Evolutionary conservation across 441 rosid genomes (phyloP).

Genomic region (Syzygium syzygioides): DNA sequence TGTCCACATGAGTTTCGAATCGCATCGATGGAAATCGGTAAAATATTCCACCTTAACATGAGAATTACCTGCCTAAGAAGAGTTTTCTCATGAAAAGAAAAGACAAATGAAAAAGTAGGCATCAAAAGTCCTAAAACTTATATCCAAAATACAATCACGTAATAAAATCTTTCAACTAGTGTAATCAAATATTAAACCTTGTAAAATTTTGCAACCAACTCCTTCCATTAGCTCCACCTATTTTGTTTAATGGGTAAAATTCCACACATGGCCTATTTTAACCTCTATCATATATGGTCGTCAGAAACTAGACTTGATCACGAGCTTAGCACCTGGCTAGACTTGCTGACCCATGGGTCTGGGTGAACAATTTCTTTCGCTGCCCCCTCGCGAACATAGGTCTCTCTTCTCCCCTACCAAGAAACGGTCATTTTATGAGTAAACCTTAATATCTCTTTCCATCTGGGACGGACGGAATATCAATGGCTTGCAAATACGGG

Average conservation of each 20-base stretch:
- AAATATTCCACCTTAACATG: background rate
- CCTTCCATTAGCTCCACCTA: background rate
- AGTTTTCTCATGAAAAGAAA: background rate
- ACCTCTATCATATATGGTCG: no score
- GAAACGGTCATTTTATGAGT: background rate
- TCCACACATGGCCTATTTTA: rapidly evolving
- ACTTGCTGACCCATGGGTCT: background rate
- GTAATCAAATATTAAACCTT: background rate
- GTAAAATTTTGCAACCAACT: background rate
- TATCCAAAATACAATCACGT: background rate
- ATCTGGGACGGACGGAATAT: no score
- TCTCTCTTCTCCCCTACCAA: background rate
- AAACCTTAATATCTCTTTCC: background rate
- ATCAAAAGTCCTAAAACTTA: background rate
- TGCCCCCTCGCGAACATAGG: background rate
- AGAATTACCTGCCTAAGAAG: background rate
- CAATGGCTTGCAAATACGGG: background rate
- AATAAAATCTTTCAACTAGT: background rate
- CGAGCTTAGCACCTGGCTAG: no score
- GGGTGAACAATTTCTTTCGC: background rate
- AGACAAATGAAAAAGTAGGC: background rate
- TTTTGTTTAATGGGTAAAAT: background rate
- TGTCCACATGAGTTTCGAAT: no score
- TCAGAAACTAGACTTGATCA: no score
- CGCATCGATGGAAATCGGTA: background rate